Evolutionary conservation across 352 stramenopile species (phyloP), one percentile per base, ranked within the genome.

Genomic region (Phytopythium litorale): DNA sequence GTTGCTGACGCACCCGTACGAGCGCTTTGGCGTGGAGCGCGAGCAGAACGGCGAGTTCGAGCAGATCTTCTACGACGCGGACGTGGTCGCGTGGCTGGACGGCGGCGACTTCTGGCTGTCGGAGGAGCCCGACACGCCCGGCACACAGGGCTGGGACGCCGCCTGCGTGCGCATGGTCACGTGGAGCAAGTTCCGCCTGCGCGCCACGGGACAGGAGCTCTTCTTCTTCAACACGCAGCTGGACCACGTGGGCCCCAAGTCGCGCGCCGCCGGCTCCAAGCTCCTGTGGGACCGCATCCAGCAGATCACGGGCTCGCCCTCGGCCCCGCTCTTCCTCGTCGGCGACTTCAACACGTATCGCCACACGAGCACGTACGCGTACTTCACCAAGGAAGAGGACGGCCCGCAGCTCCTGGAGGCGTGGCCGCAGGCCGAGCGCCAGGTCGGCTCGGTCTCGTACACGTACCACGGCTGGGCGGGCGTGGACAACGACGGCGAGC

Each of bases 261-360:
- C 83, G n/a, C 80, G 83, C 33, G 64, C 73, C 0, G 71, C 84
- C 38, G 75, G 80, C 16, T 87, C 83, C 15, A 75, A 71, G 40
- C 37, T 92, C 56, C 67, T 92, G 11, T 90, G 79, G 80, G 43
- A 76, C 38, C 83, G 83, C 42, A 90, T 92, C 25, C 72, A 89
- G 62, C 48, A 64, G 43, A 81, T 87, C 54, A 78, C 81, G 8
- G 72, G 76, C 40, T 65, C 65, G 6, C 52, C 61, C 0, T 64
- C 80, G 28, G 64, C 78, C n/a, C 81, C 85, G 35, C 61, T 95
- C 8, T 92, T 95, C 61, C 63, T 93, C 9, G 73, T 92, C 42
- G 87, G 87, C 18, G 87, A 95, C 60, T 95, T 95, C 63, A 95
- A 95, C 61, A 92, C 83, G 54, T 94, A 92, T 58, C 87, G 87